Evolutionary conservation across 192 early-diverging fungal species (phyloP).

Genomic region (Umbelopsis sp.): DNA sequence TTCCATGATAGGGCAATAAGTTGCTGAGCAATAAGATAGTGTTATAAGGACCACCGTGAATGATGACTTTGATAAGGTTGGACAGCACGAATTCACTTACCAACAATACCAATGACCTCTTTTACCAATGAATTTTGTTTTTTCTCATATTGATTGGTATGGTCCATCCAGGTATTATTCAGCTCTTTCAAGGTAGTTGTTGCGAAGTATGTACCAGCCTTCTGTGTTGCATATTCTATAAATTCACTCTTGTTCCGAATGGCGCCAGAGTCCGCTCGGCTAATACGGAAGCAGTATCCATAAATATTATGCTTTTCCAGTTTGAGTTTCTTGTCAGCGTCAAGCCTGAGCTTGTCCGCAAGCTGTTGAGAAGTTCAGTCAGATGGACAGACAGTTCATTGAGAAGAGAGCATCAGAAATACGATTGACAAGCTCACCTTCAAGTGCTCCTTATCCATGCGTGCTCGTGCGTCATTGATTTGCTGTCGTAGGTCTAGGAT

Average conservation of each 20-base stretch:
- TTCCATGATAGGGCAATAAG: slow-evolving; percentile 85
- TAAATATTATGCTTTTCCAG: slow-evolving; percentile 82
- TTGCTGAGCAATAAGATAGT: slow-evolving; percentile 37
- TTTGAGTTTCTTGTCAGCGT: slow-evolving; percentile 86
- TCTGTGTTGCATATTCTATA: slow-evolving; percentile 87
- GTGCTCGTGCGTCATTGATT: slow-evolving; percentile 55
- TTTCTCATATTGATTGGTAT: slow-evolving; percentile 64
- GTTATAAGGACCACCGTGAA: not conserved
- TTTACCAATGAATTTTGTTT: slow-evolving; percentile 77
- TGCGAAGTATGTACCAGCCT: slow-evolving; percentile 88
- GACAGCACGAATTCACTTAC: slow-evolving; percentile 28
- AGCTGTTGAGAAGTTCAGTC: slow-evolving; percentile 39
- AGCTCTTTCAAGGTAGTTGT: slow-evolving; percentile 70
- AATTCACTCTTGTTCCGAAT: slow-evolving; percentile 72
- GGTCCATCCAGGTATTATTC: slow-evolving; percentile 59
- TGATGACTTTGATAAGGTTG: not conserved
- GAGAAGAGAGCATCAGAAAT: not conserved
- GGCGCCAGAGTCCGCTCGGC: slow-evolving; percentile 66
- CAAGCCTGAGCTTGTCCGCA: slow-evolving; percentile 67
- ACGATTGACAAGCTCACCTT: slow-evolving; percentile 36
- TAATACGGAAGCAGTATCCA: slow-evolving; percentile 86
- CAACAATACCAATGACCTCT: slow-evolving; percentile 86
- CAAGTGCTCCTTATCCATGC: slow-evolving; percentile 64
- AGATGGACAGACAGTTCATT: no score
- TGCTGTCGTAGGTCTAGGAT: slow-evolving; percentile 40